A percentile compares a stretch with the other conserved stretches of the same genome.
These are phyloP conservation scores for Neurospora sp. DNA, from an alignment of 495 filamentous ascomycete species.

Conservation along the genomic window DNA sequence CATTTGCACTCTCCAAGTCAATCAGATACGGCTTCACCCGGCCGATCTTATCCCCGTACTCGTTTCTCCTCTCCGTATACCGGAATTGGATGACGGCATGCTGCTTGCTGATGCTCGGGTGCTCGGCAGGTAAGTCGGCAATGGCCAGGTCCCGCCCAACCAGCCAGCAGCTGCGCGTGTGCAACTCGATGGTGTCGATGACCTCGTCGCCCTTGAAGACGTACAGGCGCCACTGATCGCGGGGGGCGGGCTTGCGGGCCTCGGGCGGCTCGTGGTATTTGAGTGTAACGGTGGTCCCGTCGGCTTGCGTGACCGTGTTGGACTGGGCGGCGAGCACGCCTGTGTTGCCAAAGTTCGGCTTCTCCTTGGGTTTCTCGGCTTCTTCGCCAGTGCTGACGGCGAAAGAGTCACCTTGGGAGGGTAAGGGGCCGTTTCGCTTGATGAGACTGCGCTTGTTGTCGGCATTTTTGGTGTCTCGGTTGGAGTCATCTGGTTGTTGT, in stretches of 20 bases:
- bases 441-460: constrained; percentile 15
- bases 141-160: constrained; percentile 70
- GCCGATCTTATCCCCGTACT: constrained; percentile 72
- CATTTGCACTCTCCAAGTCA: constrained; percentile 90
- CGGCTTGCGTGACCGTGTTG: constrained; percentile 65
- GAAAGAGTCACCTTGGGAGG: constrained; percentile 63
- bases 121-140: constrained; percentile 74
- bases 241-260: constrained; percentile 72
- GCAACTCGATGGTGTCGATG: constrained; percentile 68
- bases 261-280: constrained; percentile 97
- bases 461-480: constrained; percentile 9
- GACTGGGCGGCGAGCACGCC: constrained; percentile 80
- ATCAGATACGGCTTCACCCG: constrained; percentile 84
- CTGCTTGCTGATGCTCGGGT: constrained; percentile 87
- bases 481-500: constrained; percentile 8
- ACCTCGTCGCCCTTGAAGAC: constrained; percentile 81
- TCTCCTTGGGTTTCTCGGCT: constrained; percentile 60
- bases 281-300: constrained; percentile 58
- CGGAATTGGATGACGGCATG: constrained; percentile 94
- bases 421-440: constrained; percentile 47
- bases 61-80: constrained; percentile 68
- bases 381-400: constrained; percentile 41
- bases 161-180: constrained; percentile 76
- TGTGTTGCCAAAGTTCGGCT: constrained; percentile 74
- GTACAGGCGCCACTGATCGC: constrained; percentile 79